phyloP scores from a whole-genome alignment of 2,329 filamentous ascomycete genomes.

The Trichoderma afroharzianum region DNA sequence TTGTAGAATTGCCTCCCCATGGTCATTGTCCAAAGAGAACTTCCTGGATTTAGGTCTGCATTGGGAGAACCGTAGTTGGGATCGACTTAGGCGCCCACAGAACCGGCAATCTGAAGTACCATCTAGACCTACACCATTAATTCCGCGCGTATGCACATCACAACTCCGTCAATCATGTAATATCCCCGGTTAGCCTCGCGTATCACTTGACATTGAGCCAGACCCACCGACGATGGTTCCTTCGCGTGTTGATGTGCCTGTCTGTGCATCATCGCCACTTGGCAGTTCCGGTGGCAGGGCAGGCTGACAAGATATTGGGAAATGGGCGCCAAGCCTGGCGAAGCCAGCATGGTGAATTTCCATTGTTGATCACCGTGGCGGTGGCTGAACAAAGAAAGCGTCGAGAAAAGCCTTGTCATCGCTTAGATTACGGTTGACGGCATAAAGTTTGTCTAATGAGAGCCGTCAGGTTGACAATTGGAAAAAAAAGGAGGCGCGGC shows the following conservation, averaged over 20 bases:
- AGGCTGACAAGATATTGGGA: neutral
- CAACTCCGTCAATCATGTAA: neutral
- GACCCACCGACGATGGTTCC: neutral
- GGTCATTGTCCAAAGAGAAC: neutral
- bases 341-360: neutral
- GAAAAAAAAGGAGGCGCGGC: too few species aligned
- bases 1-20: neutral
- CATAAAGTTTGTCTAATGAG: neutral
- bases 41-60: neutral
- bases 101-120: neutral
- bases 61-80: neutral
- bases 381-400: neutral
- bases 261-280: neutral
- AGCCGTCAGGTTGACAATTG: neutral
- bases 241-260: neutral
- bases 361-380: neutral
- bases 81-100: neutral
- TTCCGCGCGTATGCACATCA: neutral
- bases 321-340: neutral
- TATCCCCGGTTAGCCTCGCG: neutral
- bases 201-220: neutral
- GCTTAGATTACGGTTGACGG: neutral
- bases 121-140: neutral
- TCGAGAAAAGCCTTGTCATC: neutral
- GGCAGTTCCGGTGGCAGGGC: neutral